Base-by-base conservation (phyloP, 768 basidiomycete species). In the Roridomyces roridus region DNA sequence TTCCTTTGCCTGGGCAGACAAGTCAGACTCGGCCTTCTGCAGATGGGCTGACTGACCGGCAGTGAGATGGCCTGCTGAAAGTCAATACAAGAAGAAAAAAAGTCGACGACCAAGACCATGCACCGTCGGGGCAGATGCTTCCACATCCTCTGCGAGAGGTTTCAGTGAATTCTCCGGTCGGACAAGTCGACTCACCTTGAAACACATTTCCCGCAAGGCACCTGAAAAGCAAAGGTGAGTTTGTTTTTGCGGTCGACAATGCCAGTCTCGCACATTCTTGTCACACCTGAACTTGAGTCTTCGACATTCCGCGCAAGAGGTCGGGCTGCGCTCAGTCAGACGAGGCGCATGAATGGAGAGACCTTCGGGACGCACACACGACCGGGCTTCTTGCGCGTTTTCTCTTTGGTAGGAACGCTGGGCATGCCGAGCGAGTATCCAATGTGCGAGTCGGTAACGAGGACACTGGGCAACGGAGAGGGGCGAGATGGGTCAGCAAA, bases 141-240 rank as follows among this genome's bases (percentile, higher is more conserved):
- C 83, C 84, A 65, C 89, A 92, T 29, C 90, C 90, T 65, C 89
- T 62, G 48, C 24, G 35, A 24, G n/a, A 31, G 15, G 34, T 45
- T 28, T n/a, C n/a, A n/a, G n/a, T n/a, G n/a, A n/a, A n/a, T n/a
- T n/a, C n/a, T n/a, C n/a, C n/a, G n/a, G n/a, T n/a, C n/a, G n/a
- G n/a, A n/a, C n/a, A 17, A 41, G 23, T 6, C 25, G n/a, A 44
- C 15, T 20, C 39, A 62, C 60, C 60, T 78, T 54, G 87, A 86
- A 21, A 83, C 82, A 66, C 91, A 92, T 68, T 85, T 91, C 71
- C 87, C 86, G 72, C 90, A 92, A 11, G 90, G 90, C 29, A 91
- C 79, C 88, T 91, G 63, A 23, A 51, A 41, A 52, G 29, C 26
- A 43, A n/a, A n/a, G n/a, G n/a, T n/a, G 28, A 43, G 48, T 48